Evolutionary conservation across 495 filamentous ascomycete genomes (phyloP), one percentile per base, ranked within the genome.

Genomic region (Neurospora discreta): DNA sequence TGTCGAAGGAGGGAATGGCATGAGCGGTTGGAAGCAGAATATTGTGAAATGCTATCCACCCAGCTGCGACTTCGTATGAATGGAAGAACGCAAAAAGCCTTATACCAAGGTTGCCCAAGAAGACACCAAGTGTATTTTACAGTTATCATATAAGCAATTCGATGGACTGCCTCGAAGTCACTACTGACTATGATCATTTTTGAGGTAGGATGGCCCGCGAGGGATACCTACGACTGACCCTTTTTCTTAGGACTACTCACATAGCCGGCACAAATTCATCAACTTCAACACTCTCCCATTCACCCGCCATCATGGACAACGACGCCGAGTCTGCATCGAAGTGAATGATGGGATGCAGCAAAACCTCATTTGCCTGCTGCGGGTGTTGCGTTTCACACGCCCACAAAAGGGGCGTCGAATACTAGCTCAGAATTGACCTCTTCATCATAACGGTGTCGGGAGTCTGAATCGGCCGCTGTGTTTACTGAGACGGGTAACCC

Each of bases 1-100:
- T 33, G 52, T 18, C 13, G 2, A 60, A 60, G 23, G 52, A 60
- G 26, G 26, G 52, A 16, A 60, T 33, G 26, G 77, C 58, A 70
- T 39, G 41, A 72, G 44, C 41, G 75, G 30, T 69, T 77, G 80
- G 79, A 76, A 84, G 87, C 89, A 90, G 89, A 91, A 90, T 91
- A 91, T 91, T 91, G 89, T 91, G 89, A 91, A 91, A 91, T 90
- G 88, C 87, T 81, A 60, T 80, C 77, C 77, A 71, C 69, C 70
- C 75, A 72, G 6, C 23, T 65, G 52, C 52, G 52, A 65, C 52
- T 65, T 33, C 33, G 18, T 6, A 65, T 26, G 26, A 65, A 65
- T 33, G 52, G 26, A 65, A 65, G 52, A 65, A 18, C 26, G 52
- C 52, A 65, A 33, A 58, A 8, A 33, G 52, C 52, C 26, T 33